phyloP scores from a whole-genome alignment of 495 filamentous ascomycete species.

The Filosporella fistucella region DNA sequence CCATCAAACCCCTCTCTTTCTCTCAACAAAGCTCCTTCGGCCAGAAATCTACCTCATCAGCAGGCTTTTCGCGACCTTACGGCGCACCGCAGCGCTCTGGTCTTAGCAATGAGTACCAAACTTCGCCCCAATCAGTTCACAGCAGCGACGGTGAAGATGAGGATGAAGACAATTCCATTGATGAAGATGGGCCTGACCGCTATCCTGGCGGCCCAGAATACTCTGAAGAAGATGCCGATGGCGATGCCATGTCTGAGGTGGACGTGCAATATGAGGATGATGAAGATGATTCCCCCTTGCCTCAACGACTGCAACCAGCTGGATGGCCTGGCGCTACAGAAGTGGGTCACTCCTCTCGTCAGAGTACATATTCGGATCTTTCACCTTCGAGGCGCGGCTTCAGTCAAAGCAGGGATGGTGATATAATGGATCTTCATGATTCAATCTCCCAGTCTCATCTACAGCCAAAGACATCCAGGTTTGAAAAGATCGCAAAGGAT shows the following conservation, averaged over 20 bases:
- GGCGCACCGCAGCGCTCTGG: slow-evolving; percentile 18
- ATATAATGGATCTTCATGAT: slow-evolving; percentile 29
- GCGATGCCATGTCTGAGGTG: slow-evolving; percentile 29
- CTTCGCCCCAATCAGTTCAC: slow-evolving; percentile 23
- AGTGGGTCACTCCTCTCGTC: too few relatives aligned
- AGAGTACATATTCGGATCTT: slow-evolving; percentile 35
- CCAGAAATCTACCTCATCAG: slow-evolving; percentile 27
- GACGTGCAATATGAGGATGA: slow-evolving; percentile 39
- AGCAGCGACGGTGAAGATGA: slow-evolving; percentile 28
- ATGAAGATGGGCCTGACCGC: slow-evolving; percentile 15
- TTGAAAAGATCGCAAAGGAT: slow-evolving; percentile 45
- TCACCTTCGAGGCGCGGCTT: slow-evolving; percentile 38
- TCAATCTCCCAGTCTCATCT: slow-evolving; percentile 28
- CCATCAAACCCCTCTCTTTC: slow-evolving; percentile 33
- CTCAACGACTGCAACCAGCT: too few relatives aligned
- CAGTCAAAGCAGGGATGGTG: slow-evolving; percentile 31
- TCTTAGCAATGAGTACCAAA: slow-evolving; percentile 29
- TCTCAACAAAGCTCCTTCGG: slow-evolving; percentile 15
- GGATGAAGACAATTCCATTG: slow-evolving; percentile 31
- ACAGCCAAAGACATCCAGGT: slow-evolving; percentile 35
- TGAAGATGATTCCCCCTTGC: too few relatives aligned
- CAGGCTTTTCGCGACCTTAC: slow-evolving; percentile 10
- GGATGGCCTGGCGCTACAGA: too few relatives aligned
- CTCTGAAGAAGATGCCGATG: slow-evolving; percentile 27
- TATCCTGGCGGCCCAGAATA: too few relatives aligned